Conservation (phyloP, 495 filamentous ascomycete genomes). For the Bathelium albidoporum region DNA sequence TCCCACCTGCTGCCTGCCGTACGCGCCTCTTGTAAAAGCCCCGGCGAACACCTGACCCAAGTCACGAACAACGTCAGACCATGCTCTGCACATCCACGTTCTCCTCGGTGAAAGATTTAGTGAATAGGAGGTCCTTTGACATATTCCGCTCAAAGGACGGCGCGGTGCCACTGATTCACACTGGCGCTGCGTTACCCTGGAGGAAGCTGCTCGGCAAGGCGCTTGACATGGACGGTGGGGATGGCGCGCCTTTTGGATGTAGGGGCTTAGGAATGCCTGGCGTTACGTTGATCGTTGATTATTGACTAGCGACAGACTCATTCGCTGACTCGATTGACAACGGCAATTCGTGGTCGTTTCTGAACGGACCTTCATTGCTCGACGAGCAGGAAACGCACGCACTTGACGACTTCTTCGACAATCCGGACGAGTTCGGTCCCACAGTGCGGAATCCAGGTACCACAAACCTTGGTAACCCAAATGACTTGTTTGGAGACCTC, state of each 20-base stretch:
- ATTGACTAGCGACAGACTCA: not conserved
- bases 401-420: slow-evolving; percentile 5
- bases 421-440: slow-evolving; percentile 3
- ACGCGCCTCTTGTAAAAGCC: not conserved
- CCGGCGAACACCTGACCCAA: not conserved
- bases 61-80: not conserved
- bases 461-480: not conserved
- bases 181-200: slow-evolving; percentile 8
- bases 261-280: not conserved
- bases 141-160: slow-evolving; percentile 12
- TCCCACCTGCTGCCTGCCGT: not conserved
- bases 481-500: not conserved
- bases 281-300: not conserved
- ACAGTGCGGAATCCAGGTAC: not conserved
- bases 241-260: slow-evolving; percentile 1
- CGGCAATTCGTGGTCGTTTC: not conserved
- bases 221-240: not conserved
- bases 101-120: slow-evolving; percentile 16
- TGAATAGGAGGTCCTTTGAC: slow-evolving; percentile 12
- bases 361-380: not conserved
- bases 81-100: not conserved
- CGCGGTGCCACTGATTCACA: slow-evolving; percentile 1
- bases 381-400: not conserved
- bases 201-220: slow-evolving; percentile 22
- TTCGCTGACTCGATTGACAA: not conserved